These are phyloP conservation scores for Crithidia expoeki DNA, from an alignment of 208 protist species.

Conservation along the genomic window DNA sequence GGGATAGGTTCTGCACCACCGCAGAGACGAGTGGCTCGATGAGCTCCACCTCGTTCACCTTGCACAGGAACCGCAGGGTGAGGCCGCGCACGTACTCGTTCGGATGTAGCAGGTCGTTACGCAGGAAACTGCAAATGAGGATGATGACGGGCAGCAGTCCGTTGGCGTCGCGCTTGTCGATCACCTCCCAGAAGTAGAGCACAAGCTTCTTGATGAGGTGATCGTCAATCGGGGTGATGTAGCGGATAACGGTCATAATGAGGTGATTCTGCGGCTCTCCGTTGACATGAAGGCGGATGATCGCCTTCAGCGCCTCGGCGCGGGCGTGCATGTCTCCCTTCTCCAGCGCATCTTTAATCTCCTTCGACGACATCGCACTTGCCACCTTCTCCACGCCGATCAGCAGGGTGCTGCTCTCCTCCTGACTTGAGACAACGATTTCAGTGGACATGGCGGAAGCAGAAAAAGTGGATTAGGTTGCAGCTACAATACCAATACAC, in stretches of 20 bases:
- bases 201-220: conserved; percentile 98
- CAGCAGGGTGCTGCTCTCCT: conserved; percentile 78
- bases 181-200: conserved; percentile 97
- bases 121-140: conserved; percentile 97
- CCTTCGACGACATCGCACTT: conserved; percentile 59
- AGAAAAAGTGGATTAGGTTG: neutral
- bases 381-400: conserved; percentile 43
- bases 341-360: conserved; percentile 91
- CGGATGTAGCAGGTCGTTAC: conserved; percentile 96
- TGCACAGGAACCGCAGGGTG: conserved; percentile 98
- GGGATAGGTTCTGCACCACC: conserved; percentile 94
- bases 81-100: conserved; percentile 98
- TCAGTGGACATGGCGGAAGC: conserved; percentile 18
- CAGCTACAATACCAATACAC: too few species aligned
- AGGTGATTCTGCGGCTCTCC: conserved; percentile 96
- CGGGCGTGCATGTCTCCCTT: conserved; percentile 82
- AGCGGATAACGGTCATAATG: conserved; percentile 98
- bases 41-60: conserved; percentile 96
- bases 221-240: conserved; percentile 93
- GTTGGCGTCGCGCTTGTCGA: conserved; percentile 95
- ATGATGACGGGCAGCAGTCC: conserved; percentile 98
- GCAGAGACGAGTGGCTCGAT: conserved; percentile 97
- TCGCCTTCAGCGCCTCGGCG: conserved; percentile 88
- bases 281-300: conserved; percentile 95
- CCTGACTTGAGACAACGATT: conserved; percentile 47